Base-by-base conservation (phyloP, 2,329 filamentous ascomycete genomes). In the Periconia sp. region DNA sequence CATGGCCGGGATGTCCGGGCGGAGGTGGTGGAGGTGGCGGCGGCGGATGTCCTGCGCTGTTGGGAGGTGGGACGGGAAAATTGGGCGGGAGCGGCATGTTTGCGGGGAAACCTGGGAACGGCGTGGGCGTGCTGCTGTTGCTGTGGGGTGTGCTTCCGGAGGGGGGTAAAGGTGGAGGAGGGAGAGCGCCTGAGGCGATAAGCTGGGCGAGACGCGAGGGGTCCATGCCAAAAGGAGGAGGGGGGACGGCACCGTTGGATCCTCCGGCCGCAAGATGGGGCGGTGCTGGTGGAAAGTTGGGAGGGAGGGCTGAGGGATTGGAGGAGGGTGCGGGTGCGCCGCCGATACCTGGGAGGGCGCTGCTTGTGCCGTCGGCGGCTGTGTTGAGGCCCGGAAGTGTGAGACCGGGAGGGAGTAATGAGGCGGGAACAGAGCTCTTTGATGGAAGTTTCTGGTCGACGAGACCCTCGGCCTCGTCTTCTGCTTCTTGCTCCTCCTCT, bases 401-500 rank as follows among this genome's bases (percentile, higher is more conserved):
- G 44, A 75, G 66, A 31, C 85, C 89, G 8, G 86, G 88, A 5
- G 86, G 87, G 52, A 89, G 82, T 27, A 82, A 81, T 3, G 73
- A 83, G 9, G 83, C 70, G 19, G 55, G 52, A 18, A 74, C 74
- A 18, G 82, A 74, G 55, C 80, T 79, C 63, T 83, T 85, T 30
- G 85, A 75, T 18, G 83, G 88, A 83, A 89, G 91, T 74, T 89
- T 90, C 72, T 99, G 94, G 66, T 99, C 94, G 49, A 95, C 88
- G 43, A 97, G 81, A 2, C 91, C 92, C 60, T 97, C 93, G 62
- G 89, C 88, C 75, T 97, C 94, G 69, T 97, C 94, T 71, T 97
- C 91, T 55, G 89, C 81, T 73, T 97, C 92, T 69, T 93, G 90
- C 69, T 97, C 92, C 65, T 97, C 92, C 64, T 96, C 92, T 60